phyloP scores from a whole-genome alignment of 1,284 basidiomycete species.

The Fomitopsis palustris region DNA sequence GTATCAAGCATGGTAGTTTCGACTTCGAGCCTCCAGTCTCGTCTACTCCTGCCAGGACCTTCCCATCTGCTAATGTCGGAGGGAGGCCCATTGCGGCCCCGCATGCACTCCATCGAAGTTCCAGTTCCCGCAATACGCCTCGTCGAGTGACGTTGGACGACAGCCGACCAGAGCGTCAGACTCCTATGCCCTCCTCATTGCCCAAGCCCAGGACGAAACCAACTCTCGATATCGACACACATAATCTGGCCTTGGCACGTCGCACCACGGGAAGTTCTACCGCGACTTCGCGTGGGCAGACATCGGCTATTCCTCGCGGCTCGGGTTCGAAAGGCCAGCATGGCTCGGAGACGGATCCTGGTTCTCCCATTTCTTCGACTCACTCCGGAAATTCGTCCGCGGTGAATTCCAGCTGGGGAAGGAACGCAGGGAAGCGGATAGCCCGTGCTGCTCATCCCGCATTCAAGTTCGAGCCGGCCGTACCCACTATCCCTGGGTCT shows the following conservation, averaged over 20 bases:
- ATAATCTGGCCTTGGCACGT: constrained; percentile 11
- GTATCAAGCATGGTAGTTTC: constrained; percentile 60
- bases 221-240: constrained; percentile 15
- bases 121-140: constrained; percentile 12
- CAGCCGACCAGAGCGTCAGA: neutral
- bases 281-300: constrained; percentile 7
- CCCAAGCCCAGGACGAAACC: constrained; percentile 7
- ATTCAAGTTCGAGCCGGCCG: constrained; percentile 41
- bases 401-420: constrained; percentile 24
- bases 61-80: constrained; percentile 17
- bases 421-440: constrained; percentile 24
- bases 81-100: constrained; percentile 11
- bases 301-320: neutral
- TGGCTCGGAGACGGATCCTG: constrained; percentile 17
- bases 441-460: constrained; percentile 29
- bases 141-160: constrained; percentile 9
- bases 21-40: constrained; percentile 59
- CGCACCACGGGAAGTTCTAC: constrained; percentile 14
- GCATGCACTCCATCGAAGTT: constrained; percentile 16
- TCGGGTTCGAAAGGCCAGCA: neutral
- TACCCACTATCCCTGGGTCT: constrained; percentile 36
- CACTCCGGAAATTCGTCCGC: constrained; percentile 24
- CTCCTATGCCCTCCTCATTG: neutral
- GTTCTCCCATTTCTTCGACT: constrained; percentile 24
- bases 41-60: constrained; percentile 11